Base-by-base conservation (phyloP, 2,329 filamentous ascomycete genomes). In the Colletotrichum sp. region DNA sequence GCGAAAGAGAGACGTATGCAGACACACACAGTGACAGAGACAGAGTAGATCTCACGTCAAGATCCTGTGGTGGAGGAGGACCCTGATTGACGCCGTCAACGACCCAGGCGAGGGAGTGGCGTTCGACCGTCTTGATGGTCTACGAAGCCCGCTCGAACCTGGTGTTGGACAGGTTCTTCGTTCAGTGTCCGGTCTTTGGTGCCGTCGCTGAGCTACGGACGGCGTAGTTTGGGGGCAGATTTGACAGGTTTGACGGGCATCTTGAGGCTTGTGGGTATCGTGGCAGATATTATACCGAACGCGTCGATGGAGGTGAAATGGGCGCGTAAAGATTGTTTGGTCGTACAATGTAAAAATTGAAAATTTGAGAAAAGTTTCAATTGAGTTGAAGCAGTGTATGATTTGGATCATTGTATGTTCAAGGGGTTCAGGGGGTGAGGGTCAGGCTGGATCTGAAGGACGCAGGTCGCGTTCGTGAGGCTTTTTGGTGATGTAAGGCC, bases 331-430 rank as follows among this genome's bases (percentile, higher is more conserved):
- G 19, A 48, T 12, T n/a, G 9, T n/a, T n/a, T n/a, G 13, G 13
- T 44, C 6, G 8, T n/a, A 44, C 16, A 9, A 19, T 3, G 19
- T 44, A n/a, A 44, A 19, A 11, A 8, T 5, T 5, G 13, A 44
- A 2, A 19, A 9, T 36, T 5, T 2, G 8, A 39, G 36, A 16
- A 15, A 48, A 48, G 39, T 4, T 16, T n/a, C 39, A 48, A n/a
- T n/a, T 13, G n/a, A 52, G 44, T 22, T 22, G 44, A 52, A 7
- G 6, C 1, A 22, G 0, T 52, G 1, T 0, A 22, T 52, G n/a
- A 3, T 13, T 22, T 22, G n/a, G 44, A 22, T 13, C 2, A 52
- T 52, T 52, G n/a, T 52, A 6, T 22, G n/a, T 52, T 22, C n/a
- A 25, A n/a, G 1, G n/a, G n/a, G n/a, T 13, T 52, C 44, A 52